A percentile compares a stretch with the other conserved stretches of the same genome.
Evolutionary conservation across 176 grass and related monocot species (phyloP).

Genomic region (Thalia dealbata): DNA sequence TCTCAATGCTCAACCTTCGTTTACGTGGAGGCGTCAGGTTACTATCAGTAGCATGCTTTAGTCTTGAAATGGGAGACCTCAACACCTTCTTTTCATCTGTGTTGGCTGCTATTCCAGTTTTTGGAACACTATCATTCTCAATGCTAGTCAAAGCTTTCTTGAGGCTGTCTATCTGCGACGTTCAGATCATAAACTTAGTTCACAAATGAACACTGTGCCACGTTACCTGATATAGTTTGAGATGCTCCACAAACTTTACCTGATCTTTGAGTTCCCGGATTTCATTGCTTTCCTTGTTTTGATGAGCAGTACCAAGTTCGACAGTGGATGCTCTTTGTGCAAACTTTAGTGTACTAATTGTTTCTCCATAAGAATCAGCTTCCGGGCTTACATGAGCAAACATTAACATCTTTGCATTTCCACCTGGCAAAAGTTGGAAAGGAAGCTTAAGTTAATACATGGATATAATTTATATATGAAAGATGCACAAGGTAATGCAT

Average conservation of each 20-base stretch:
- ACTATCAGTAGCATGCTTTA: too few species aligned
- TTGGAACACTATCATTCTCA: constrained; percentile 40
- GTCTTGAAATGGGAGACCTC: too few species aligned
- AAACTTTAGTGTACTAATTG: constrained; percentile 83
- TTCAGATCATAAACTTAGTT: background rate
- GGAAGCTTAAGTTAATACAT: background rate
- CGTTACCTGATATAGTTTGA: too few species aligned
- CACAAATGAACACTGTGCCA: too few species aligned
- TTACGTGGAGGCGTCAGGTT: constrained; percentile 40
- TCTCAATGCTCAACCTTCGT: constrained; percentile 70
- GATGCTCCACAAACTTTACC: constrained; percentile 22
- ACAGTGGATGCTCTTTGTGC: constrained; percentile 75
- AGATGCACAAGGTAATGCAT: background rate
- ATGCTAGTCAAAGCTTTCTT: constrained; percentile 64
- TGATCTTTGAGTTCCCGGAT: constrained; percentile 81
- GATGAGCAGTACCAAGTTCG: constrained; percentile 62
- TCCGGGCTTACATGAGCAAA: constrained; percentile 75
- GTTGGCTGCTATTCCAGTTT: constrained; percentile 19
- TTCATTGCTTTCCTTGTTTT: constrained; percentile 80
- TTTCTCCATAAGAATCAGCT: constrained; percentile 55
- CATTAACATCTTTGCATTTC: constrained; percentile 72
- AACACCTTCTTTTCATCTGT: too few species aligned
- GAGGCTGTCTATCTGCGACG: constrained; percentile 57
- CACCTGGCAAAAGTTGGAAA: constrained; percentile 31
- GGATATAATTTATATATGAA: background rate